These are phyloP conservation scores for Pseudopithomyces maydicus DNA, from an alignment of 2,329 filamentous ascomycete genomes.

Conservation along the genomic window DNA sequence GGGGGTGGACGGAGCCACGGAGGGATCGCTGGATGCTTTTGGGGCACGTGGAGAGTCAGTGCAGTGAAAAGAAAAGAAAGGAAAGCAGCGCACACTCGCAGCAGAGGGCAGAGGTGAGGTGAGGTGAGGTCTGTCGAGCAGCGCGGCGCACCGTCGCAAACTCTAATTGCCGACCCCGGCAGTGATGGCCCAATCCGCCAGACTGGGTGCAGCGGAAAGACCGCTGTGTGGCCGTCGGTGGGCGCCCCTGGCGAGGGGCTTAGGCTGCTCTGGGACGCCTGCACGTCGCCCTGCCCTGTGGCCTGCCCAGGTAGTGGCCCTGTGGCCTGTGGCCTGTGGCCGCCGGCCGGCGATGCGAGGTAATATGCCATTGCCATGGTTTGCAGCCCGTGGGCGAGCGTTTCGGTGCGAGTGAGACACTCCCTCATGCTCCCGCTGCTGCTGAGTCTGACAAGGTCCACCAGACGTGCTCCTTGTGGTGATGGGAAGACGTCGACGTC, in stretches of 20 bases:
- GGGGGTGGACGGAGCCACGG: too few species aligned
- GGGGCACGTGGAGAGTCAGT: background rate
- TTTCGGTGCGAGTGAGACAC: conserved; percentile 24
- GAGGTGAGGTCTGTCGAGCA: conserved; percentile 13
- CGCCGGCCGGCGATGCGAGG: conserved; percentile 13
- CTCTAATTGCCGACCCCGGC: conserved; percentile 35
- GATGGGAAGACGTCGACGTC: conserved; percentile 28
- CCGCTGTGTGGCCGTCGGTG: conserved; percentile 16
- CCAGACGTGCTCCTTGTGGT: conserved; percentile 32
- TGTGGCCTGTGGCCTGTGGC: background rate
- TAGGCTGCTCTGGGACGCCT: background rate
- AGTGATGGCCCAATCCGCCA: conserved; percentile 18
- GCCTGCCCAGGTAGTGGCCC: too few species aligned
- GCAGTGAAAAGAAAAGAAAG: background rate
- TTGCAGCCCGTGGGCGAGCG: background rate
- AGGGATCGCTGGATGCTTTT: background rate
- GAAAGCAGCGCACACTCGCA: background rate
- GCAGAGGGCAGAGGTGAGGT: background rate
- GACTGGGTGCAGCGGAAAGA: conserved; percentile 27
- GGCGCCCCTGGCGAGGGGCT: conserved; percentile 5
- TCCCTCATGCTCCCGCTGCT: conserved; percentile 11
- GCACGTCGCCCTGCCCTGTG: background rate
- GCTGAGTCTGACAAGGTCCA: conserved; percentile 46
- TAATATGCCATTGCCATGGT: conserved; percentile 18
- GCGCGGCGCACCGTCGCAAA: conserved; percentile 26